Conservation (phyloP, 2,329 filamentous ascomycete species). For the Arthrocladium fulminans region DNA sequence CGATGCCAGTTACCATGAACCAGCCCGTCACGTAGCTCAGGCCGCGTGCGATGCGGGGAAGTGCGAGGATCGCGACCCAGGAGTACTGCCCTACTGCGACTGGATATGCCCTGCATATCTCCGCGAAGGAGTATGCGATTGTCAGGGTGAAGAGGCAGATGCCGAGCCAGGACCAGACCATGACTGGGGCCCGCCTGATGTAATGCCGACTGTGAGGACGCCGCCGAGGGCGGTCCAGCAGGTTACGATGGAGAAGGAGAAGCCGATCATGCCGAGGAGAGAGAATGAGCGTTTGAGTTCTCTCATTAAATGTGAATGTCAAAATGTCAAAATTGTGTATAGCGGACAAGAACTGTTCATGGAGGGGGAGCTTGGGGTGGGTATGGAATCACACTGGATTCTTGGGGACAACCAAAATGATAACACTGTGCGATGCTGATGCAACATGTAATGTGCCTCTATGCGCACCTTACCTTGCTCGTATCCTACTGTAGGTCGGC, state of each 20-base stretch:
- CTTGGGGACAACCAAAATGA: too few relatives aligned
- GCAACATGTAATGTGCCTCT: background rate
- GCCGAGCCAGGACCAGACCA: constrained; percentile 50
- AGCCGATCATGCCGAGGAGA: constrained; percentile 50
- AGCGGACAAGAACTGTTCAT: too few relatives aligned
- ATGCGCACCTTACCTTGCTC: constrained; percentile 32
- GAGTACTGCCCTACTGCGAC: constrained; percentile 50
- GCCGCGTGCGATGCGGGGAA: constrained; percentile 36
- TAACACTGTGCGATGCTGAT: too few relatives aligned
- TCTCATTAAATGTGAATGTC: too few relatives aligned
- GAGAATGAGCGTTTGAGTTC: constrained; percentile 51
- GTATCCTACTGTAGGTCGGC: constrained; percentile 32
- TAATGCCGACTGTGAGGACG: constrained; percentile 48
- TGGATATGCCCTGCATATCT: constrained; percentile 51
- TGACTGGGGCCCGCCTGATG: constrained; percentile 50
- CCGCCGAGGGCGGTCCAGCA: constrained; percentile 50
- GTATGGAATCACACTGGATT: too few relatives aligned
- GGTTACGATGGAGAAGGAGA: constrained; percentile 51
- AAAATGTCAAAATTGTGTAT: too few relatives aligned
- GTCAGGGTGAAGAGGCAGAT: constrained; percentile 44
- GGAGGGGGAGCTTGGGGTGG: background rate
- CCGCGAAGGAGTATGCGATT: constrained; percentile 51
- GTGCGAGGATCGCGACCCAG: constrained; percentile 50
- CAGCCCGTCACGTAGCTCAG: constrained; percentile 40
- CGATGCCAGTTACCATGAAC: constrained; percentile 41